Conservation (phyloP, 2,329 filamentous ascomycete genomes). For the Aspergillus floridensis region DNA sequence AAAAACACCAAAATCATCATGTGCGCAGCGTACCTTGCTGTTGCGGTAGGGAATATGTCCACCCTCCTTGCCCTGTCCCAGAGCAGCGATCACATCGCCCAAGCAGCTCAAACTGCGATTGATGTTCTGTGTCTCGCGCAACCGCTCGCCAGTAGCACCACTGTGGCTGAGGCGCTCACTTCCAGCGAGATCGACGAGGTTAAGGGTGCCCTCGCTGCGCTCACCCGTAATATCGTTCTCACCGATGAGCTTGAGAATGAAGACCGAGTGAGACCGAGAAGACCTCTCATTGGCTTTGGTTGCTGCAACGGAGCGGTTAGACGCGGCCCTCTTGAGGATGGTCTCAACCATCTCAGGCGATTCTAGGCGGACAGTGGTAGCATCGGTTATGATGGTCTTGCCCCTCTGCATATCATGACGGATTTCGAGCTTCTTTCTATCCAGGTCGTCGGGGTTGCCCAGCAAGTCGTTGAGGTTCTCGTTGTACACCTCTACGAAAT, state of each 20-base stretch:
- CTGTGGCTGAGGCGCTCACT: slow-evolving; percentile 88
- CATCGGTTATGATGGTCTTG: slow-evolving; percentile 77
- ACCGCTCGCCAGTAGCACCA: slow-evolving; percentile 77
- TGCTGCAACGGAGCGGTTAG: slow-evolving; percentile 86
- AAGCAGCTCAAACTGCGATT: slow-evolving; percentile 91
- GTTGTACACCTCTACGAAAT: slow-evolving; percentile 97
- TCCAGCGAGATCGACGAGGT: slow-evolving; percentile 91
- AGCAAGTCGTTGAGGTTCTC: slow-evolving; percentile 93
- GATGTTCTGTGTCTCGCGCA: slow-evolving; percentile 95
- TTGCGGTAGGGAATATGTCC: slow-evolving; percentile 91
- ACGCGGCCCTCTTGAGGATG: slow-evolving; percentile 76
- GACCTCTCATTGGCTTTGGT: slow-evolving; percentile 97
- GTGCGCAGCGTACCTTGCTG: slow-evolving; percentile 65
- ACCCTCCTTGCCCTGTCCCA: slow-evolving; percentile 76
- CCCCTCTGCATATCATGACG: slow-evolving; percentile 79
- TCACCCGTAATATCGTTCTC: slow-evolving; percentile 73
- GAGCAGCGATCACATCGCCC: slow-evolving; percentile 88
- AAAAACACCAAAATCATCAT: not conserved
- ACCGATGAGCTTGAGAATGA: slow-evolving; percentile 72
- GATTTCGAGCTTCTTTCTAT: slow-evolving; percentile 83
- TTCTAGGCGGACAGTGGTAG: slow-evolving; percentile 72
- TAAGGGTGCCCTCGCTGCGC: slow-evolving; percentile 86
- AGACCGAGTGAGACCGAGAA: slow-evolving; percentile 91
- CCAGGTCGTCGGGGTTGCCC: slow-evolving; percentile 65
- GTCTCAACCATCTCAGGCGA: slow-evolving; percentile 75